Evolutionary conservation across 169 alveolate genomes (phyloP).

Genomic region (Fabrea salina): DNA sequence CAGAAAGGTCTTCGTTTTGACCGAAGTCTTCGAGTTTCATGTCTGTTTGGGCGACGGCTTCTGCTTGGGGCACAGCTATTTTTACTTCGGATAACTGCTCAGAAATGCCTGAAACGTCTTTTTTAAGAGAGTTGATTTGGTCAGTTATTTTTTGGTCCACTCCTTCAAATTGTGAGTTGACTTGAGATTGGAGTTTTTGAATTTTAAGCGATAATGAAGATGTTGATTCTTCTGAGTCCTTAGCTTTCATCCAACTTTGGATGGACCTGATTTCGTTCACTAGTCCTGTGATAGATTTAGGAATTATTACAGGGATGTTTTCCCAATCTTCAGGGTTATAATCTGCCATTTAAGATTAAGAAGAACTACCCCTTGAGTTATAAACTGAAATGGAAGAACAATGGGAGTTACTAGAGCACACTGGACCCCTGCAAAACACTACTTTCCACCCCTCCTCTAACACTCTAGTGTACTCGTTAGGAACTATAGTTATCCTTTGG

Average conservation of each 20-base stretch:
- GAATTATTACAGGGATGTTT: neutral
- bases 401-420: conserved; percentile 30
- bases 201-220: neutral
- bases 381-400: conserved; percentile 30
- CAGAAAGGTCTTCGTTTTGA: neutral
- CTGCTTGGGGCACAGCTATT: no score
- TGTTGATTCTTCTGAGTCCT: conserved; percentile 6
- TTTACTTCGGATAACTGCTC: neutral
- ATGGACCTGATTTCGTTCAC: neutral
- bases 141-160: neutral
- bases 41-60: conserved; percentile 8
- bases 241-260: neutral
- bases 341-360: conserved; percentile 1
- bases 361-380: no score
- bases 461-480: conserved; percentile 15
- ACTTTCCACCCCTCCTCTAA: conserved; percentile 2
- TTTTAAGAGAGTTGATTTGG: no score
- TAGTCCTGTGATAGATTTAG: neutral
- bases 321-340: conserved; percentile 21
- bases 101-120: neutral
- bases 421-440: conserved; percentile 3
- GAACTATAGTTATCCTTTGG: conserved; percentile 19
- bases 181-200: neutral
- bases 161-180: neutral
- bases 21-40: neutral